Evolutionary conservation across 352 stramenopile species (phyloP).

Genomic region (Aphanomyces cochlioides): DNA sequence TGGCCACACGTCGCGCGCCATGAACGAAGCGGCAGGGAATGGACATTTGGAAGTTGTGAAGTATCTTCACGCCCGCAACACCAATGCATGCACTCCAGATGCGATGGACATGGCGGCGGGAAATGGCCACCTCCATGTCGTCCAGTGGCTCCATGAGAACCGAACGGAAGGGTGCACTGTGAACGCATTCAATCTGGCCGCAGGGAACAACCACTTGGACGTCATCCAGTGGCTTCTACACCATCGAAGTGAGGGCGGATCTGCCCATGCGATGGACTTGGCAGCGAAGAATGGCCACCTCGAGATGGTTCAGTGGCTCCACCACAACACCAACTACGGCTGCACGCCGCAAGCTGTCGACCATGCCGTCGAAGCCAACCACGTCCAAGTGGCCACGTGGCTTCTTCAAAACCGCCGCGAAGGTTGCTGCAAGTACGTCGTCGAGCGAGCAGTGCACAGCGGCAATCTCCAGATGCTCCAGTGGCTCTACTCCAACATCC

Average conservation of each 20-base stretch:
- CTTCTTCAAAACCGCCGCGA: background rate
- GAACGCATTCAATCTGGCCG: background rate
- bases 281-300: background rate
- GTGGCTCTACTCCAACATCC: background rate
- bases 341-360: background rate
- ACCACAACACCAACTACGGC: background rate
- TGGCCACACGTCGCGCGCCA: background rate
- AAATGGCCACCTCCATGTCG: slow-evolving; percentile 34
- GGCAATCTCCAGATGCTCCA: background rate
- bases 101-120: slow-evolving; percentile 35
- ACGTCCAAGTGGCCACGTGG: background rate
- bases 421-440: background rate
- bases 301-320: slow-evolving; percentile 1
- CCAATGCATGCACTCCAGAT: slow-evolving; percentile 34
- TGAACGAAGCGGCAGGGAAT: background rate
- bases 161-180: slow-evolving; percentile 8
- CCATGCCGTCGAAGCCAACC: background rate
- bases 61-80: slow-evolving; percentile 35
- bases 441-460: background rate
- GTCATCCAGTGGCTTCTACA: background rate
- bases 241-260: background rate
- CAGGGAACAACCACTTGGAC: slow-evolving; percentile 3
- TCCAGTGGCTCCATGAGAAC: slow-evolving; percentile 33
- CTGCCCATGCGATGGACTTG: background rate
- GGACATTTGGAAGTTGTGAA: slow-evolving; percentile 35